Conservation (phyloP, 2,329 filamentous ascomycete genomes). For the Polychaeton citri region DNA sequence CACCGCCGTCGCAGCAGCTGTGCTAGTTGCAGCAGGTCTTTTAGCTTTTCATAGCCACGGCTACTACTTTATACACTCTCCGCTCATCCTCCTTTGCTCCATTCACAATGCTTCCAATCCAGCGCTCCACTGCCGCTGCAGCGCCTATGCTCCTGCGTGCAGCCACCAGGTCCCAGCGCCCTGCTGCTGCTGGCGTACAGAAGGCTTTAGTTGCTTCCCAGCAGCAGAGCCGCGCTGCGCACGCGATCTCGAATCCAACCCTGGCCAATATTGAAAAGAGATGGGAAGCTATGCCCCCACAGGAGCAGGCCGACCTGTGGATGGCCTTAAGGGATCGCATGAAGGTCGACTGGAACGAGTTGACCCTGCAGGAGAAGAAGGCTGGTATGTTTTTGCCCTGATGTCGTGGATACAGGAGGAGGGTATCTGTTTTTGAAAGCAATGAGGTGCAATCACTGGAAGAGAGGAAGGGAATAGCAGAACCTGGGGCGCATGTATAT, state of each 20-base stretch:
- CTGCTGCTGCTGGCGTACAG: not conserved
- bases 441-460: no score
- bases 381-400: conserved; percentile 59
- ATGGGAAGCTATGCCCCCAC: conserved; percentile 94
- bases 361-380: conserved; percentile 97
- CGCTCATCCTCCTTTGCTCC: no score
- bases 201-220: not conserved
- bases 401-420: no score
- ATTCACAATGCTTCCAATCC: no score
- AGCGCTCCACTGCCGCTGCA: not conserved
- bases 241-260: conserved; percentile 95
- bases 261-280: conserved; percentile 98
- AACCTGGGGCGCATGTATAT: no score
- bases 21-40: no score
- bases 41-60: no score
- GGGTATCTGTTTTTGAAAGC: no score
- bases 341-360: conserved; percentile 93
- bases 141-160: not conserved
- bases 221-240: conserved; percentile 50
- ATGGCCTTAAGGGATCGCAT: conserved; percentile 97
- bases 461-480: no score
- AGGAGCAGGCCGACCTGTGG: conserved; percentile 99
- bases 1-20: no score
- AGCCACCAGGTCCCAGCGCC: not conserved
- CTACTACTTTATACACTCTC: no score